Base-by-base conservation (phyloP, 257 asterid genomes). In the Scutellaria baicalensis region DNA sequence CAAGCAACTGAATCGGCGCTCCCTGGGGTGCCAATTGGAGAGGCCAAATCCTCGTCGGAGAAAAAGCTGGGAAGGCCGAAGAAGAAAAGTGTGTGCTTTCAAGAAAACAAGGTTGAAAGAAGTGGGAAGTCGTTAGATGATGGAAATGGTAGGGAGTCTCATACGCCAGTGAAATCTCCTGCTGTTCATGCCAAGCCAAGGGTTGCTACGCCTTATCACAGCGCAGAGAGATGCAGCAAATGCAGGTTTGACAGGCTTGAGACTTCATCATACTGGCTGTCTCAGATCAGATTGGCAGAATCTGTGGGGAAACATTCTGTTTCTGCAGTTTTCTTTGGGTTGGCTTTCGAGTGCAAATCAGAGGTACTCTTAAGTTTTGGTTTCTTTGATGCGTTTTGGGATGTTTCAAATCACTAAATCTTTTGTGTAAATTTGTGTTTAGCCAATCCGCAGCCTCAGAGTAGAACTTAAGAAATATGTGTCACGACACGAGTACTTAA, bases 251-350 rank as follows among this genome's bases (percentile, higher is more conserved):
- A 88, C 60, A 85, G 58, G 84, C 86, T 89, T 2, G 95, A 89
- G 82, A 81, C 89, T 0, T 80, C 96, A 0, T 75, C 91, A 0
- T 84, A 89, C 44, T 91, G 97, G 97, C 74, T 89, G 4, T 78
- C 80, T n/a, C 97, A 91, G 77, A 89, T 91, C 84, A 88, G 79
- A 72, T 64, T 88, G 81, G 84, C 95, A 0, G 96, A 91, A 66
- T 69, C 88, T 0, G 90, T 76, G 0, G 88, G 88, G 65, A 91
- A 84, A 77, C 92, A 91, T 60, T 75, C 75, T 23, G 88, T 77
- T 48, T 86, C 96, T 42, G 84, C 85, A 54, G 79, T 71, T 58
- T 91, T 89, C 82, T 91, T 91, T 60, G 77, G 48, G 5, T 70
- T 88, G 79, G 97, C 95, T 35, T 66, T 72, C 12, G 87, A 88